phyloP scores from a whole-genome alignment of 768 basidiomycete genomes.

The Cyclocybe aegerita region DNA sequence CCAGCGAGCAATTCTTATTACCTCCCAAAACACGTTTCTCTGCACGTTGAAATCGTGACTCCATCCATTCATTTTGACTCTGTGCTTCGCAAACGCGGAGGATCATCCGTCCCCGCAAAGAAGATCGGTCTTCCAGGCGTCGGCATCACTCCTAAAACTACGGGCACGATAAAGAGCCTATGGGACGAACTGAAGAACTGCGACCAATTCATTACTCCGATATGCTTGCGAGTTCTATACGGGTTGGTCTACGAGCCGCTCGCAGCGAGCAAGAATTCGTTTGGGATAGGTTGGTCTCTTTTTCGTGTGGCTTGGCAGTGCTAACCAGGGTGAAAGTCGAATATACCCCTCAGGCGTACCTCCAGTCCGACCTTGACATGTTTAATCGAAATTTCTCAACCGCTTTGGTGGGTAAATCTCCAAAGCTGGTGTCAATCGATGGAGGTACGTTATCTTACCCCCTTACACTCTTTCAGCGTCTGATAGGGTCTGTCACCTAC shows the following conservation, averaged over 20 bases:
- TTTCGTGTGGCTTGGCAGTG: not conserved
- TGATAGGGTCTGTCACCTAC: not conserved
- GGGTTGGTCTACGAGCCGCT: conserved; percentile 29
- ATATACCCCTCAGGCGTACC: conserved; percentile 49
- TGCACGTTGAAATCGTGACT: conserved; percentile 38
- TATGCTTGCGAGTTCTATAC: conserved; percentile 39
- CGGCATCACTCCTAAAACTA: conserved; percentile 23
- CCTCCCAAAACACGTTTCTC: conserved; percentile 32
- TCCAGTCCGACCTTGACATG: conserved; percentile 43
- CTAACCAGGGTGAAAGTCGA: conserved; percentile 34
- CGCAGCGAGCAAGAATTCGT: conserved; percentile 31
- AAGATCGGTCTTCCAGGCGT: conserved; percentile 23
- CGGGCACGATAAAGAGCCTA: conserved; percentile 15
- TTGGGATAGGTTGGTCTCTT: conserved; percentile 31
- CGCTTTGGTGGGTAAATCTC: conserved; percentile 29
- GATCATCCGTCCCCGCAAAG: conserved; percentile 7
- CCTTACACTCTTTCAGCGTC: conserved; percentile 5
- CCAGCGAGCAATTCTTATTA: conserved; percentile 33
- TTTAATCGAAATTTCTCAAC: conserved; percentile 37
- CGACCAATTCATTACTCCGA: conserved; percentile 31
- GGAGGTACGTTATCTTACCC: conserved; percentile 22
- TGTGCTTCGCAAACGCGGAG: conserved; percentile 24
- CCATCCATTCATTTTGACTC: conserved; percentile 38
- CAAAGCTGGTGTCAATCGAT: conserved; percentile 31
- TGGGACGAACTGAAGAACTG: conserved; percentile 27